phyloP scores from a whole-genome alignment of 495 filamentous ascomycete species.

The Mycothermus thermophilus region DNA sequence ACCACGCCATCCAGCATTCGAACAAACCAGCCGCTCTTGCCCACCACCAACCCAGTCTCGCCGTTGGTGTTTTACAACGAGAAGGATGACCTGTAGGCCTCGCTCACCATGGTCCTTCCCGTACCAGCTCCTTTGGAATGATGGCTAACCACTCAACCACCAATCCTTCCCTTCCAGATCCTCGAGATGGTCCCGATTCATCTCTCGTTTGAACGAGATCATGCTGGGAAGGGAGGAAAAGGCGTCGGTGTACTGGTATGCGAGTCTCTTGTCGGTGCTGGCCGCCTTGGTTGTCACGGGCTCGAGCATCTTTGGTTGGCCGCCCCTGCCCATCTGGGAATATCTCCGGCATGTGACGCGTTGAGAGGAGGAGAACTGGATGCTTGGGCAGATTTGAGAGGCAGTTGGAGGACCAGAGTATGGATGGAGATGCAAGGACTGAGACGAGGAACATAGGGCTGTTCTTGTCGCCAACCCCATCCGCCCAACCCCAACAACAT shows the following conservation, averaged over 20 bases:
- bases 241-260: conserved; percentile 5
- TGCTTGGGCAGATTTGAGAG: not conserved
- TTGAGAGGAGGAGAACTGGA: not conserved
- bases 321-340: conserved; percentile 4
- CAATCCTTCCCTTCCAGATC: not conserved
- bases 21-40: conserved; percentile 1
- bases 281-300: conserved; percentile 3
- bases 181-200: not conserved
- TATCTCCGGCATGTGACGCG: conserved; percentile 1
- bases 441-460: too few species aligned
- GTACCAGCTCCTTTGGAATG: too few species aligned
- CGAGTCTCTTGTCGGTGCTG: conserved; percentile 3
- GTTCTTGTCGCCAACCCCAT: too few species aligned
- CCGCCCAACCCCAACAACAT: not conserved
- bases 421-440: not conserved
- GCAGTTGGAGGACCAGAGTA: too few species aligned
- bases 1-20: not conserved
- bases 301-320: conserved; percentile 8
- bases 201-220: not conserved
- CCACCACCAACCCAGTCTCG: not conserved
- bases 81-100: not conserved
- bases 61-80: not conserved
- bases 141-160: too few species aligned
- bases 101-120: too few species aligned
- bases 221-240: conserved; percentile 4